phyloP scores from a whole-genome alignment of 805 yeast genomes.

The Zygoascus ofunaensis region DNA sequence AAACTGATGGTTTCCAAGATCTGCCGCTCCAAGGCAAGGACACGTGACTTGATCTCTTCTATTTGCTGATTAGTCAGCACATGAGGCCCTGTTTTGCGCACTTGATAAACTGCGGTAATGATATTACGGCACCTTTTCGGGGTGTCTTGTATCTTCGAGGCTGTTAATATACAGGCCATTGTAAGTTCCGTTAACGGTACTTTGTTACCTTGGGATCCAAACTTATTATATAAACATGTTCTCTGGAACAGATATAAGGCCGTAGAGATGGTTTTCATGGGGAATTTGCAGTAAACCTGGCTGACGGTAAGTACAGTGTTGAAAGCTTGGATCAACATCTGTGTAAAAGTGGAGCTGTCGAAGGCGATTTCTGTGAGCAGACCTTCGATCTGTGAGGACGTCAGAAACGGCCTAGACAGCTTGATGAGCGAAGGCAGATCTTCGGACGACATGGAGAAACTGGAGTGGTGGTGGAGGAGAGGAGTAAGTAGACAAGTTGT shows the following conservation, averaged over 20 bases:
- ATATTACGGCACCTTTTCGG: conserved; percentile 65
- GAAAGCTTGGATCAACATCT: conserved; percentile 37
- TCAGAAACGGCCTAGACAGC: conserved; percentile 50
- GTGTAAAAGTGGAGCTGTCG: conserved; percentile 40
- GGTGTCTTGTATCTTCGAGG: conserved; percentile 76
- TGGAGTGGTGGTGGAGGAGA: neutral
- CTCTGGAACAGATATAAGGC: conserved; percentile 68
- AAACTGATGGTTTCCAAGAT: conserved; percentile 69
- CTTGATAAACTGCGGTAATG: conserved; percentile 27
- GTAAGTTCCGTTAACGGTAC: conserved; percentile 41
- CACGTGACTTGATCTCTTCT: conserved; percentile 48
- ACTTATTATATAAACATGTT: conserved; percentile 49
- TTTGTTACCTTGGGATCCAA: conserved; percentile 1
- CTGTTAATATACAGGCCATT: conserved; percentile 55
- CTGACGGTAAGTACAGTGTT: neutral
- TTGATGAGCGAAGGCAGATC: conserved; percentile 15
- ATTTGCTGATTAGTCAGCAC: conserved; percentile 14
- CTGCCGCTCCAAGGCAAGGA: conserved; percentile 57
- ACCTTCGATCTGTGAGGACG: conserved; percentile 42
- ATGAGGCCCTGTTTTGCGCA: conserved; percentile 18
- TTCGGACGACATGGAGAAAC: conserved; percentile 1
- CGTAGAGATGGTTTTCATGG: conserved; percentile 58
- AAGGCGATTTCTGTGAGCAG: conserved; percentile 44
- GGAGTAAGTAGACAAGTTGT: neutral
- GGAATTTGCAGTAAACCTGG: conserved; percentile 28